Evolutionary conservation across 116 monocot species (phyloP).

Genomic region (Papilionanthe hybrid): DNA sequence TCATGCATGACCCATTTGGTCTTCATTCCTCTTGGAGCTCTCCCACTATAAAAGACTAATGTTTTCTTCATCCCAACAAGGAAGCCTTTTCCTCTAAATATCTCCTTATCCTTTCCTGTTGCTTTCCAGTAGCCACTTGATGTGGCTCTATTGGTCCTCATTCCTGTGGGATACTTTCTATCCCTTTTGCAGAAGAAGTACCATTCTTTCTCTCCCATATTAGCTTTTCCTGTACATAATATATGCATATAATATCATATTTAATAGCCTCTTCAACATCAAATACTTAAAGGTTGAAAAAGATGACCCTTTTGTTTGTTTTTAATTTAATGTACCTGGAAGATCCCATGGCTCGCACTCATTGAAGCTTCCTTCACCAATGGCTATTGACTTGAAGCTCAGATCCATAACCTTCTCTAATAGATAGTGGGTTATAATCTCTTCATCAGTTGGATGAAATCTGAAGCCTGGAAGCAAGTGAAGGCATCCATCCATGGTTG

Average conservation of each 20-base stretch:
- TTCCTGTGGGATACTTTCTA: neutral
- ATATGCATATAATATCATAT: neutral
- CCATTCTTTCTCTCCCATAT: constrained; percentile 9
- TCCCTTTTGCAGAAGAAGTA: constrained; percentile 17
- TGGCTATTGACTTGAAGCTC: constrained; percentile 6
- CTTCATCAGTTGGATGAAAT: constrained; percentile 15
- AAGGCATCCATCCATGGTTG: neutral
- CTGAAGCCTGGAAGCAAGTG: constrained; percentile 9
- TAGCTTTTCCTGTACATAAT: constrained; percentile 3
- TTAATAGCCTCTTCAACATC: neutral
- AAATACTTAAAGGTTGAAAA: neutral
- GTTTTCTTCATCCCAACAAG: constrained; percentile 19
- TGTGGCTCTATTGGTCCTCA: constrained; percentile 14
- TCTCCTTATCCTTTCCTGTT: constrained; percentile 16
- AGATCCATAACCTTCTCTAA: constrained; percentile 4
- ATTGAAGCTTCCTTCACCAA: constrained; percentile 14
- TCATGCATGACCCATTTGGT: constrained; percentile 22
- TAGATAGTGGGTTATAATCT: constrained; percentile 10
- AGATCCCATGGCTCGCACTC: constrained; percentile 16
- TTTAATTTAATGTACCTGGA: neutral
- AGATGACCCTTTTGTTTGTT: neutral
- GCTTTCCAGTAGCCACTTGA: constrained; percentile 15
- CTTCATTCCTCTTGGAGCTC: constrained; percentile 9
- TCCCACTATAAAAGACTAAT: constrained; percentile 13
- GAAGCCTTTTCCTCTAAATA: neutral